Evolutionary conservation across 805 yeast species (phyloP).

Genomic region (Candida sakaeoensis): DNA sequence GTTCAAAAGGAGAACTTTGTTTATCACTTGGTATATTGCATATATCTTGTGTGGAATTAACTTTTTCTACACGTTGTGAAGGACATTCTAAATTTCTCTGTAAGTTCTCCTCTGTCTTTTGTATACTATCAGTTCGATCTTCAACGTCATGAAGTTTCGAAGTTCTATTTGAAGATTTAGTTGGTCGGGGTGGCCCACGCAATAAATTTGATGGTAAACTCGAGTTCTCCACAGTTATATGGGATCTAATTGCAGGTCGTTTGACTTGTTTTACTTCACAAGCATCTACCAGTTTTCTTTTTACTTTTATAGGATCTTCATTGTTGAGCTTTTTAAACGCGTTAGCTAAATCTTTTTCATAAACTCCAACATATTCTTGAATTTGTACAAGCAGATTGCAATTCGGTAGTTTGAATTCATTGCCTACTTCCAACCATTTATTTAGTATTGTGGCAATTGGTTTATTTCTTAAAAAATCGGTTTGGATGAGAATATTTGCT

Average conservation of each 20-base stretch:
- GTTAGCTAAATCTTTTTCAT: slow-evolving; percentile 35
- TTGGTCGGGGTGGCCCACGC: slow-evolving; percentile 5
- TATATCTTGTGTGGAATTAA: neutral
- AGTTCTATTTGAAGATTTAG: neutral
- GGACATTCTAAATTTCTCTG: neutral
- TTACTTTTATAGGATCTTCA: neutral
- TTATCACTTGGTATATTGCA: neutral
- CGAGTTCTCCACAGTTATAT: neutral
- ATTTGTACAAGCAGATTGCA: slow-evolving; percentile 27
- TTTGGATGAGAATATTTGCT: slow-evolving; percentile 27
- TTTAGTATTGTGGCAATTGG: slow-evolving; percentile 7
- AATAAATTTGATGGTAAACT: neutral
- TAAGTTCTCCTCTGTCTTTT: neutral
- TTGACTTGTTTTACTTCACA: too few species aligned
- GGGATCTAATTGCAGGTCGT: neutral
- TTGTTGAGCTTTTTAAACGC: slow-evolving; percentile 6
- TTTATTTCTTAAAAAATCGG: slow-evolving; percentile 25
- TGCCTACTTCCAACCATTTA: slow-evolving; percentile 13
- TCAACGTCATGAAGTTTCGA: too few species aligned
- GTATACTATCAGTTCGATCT: too few species aligned
- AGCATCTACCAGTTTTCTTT: neutral
- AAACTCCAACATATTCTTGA: slow-evolving; percentile 25
- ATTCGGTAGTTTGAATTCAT: slow-evolving; percentile 23
- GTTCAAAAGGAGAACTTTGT: neutral
- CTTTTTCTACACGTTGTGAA: neutral